A percentile compares a stretch with the other conserved stretches of the same genome.
Conservation (phyloP, 139 green algal genomes). For the Eudorina sp. region DNA sequence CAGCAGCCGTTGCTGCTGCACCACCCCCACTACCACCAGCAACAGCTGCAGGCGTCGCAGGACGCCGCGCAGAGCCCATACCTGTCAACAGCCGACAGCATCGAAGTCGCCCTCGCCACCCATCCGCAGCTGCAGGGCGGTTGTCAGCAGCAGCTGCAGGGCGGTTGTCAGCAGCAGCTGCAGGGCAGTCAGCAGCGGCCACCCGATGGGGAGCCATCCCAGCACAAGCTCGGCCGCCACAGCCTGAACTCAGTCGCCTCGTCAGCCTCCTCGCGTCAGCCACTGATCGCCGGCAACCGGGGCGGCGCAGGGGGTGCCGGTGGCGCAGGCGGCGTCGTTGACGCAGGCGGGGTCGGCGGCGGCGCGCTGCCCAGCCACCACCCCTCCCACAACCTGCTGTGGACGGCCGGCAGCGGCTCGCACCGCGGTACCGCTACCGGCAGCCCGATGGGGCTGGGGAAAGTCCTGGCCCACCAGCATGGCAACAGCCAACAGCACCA, state of each 20-base stretch:
- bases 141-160: not conserved
- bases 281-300: not conserved
- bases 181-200: not conserved
- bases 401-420: not conserved
- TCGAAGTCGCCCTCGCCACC: not conserved
- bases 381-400: not conserved
- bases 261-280: not conserved
- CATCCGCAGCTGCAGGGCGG: not conserved
- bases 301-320: no score
- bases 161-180: not conserved
- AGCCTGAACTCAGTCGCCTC: conserved; percentile 12
- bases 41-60: not conserved
- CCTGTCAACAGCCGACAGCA: no score
- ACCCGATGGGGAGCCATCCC: not conserved
- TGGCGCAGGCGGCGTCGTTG: not conserved
- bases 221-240: not conserved
- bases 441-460: not conserved
- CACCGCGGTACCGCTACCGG: not conserved
- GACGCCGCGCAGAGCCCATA: not conserved
- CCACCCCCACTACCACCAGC: not conserved
- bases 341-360: not conserved
- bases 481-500: not conserved
- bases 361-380: not conserved
- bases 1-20: conserved; percentile 14
- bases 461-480: not conserved